Base-by-base conservation (phyloP, 345 rosid genomes). In the Gynandropsis gynandra region DNA sequence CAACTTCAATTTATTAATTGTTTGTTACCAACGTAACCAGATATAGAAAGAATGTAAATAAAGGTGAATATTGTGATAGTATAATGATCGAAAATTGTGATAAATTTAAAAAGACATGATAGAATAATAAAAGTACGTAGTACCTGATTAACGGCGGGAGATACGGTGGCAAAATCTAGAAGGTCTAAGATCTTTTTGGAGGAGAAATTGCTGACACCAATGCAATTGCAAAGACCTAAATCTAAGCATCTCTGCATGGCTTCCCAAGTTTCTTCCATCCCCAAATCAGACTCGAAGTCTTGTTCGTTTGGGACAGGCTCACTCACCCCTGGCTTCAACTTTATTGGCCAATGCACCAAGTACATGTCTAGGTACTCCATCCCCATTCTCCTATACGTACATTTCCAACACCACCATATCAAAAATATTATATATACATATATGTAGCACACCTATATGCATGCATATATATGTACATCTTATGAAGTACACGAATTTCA, bases 151-250 rank as follows among this genome's bases (percentile, higher is more conserved):
- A 76, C 74, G 0, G 80, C 82, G 5, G 97, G 97, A 56, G 71
- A 65, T 0, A 81, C 71, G 4, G 94, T 72, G 21, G 90, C 86
- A 55, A 67, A 71, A 56, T 81, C 84, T 15, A 83, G 61, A 36
- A 89, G 64, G 10, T 51, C 24, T 15, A 40, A 49, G 45, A 83
- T 64, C 71, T 89, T 89, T 40, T 61, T 75, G 72, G 66, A 58
- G 10, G 96, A 89, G 74, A 86, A 89, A 73, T 89, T 89, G 76
- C 97, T 89, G 43, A 86, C 89, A 35, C 97, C 97, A 57, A 89
- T 83, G 24, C 72, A 69, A 16, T 55, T 66, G 51, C 96, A 86
- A 46, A 89, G 31, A 13, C 85, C 96, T 75, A 72, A 49, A 4
- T 81, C 90, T 16, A 83, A 51, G 67, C 97, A 86, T 69, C 62